phyloP scores from a whole-genome alignment of 2,329 filamentous ascomycete genomes.

The Exserohilum turcica region DNA sequence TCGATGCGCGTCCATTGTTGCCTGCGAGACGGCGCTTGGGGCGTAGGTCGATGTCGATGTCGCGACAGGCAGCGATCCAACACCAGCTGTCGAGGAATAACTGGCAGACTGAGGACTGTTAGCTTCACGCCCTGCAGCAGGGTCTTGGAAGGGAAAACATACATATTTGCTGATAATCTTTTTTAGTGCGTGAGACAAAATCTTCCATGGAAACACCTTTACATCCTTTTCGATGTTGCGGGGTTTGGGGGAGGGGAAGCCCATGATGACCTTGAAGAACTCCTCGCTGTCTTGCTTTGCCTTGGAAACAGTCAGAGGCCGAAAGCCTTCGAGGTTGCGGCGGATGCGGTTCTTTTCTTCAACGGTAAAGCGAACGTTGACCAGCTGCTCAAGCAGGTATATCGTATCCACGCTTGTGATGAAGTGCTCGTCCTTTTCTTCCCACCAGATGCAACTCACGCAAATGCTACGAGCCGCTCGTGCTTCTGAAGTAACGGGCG shows the following conservation, averaged over 20 bases:
- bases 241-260: conserved; percentile 90
- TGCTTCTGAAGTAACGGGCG: conserved; percentile 77
- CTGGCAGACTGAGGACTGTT: conserved; percentile 63
- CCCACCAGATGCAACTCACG: conserved; percentile 98
- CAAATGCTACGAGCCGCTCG: conserved; percentile 84
- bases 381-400: conserved; percentile 87
- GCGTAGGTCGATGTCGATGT: conserved; percentile 40
- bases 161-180: conserved; percentile 99
- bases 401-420: conserved; percentile 98
- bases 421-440: conserved; percentile 85
- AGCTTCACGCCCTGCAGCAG: conserved; percentile 39
- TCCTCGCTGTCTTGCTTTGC: conserved; percentile 89
- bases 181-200: conserved; percentile 82
- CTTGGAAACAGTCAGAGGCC: conserved; percentile 91
- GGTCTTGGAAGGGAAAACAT: conserved; percentile 45
- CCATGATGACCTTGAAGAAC: conserved; percentile 99
- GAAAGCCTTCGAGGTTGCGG: conserved; percentile 92
- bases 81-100: conserved; percentile 68
- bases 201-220: conserved; percentile 97
- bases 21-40: conserved; percentile 54
- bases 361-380: conserved; percentile 85
- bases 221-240: conserved; percentile 99
- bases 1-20: conserved; percentile 54
- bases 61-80: conserved; percentile 50
- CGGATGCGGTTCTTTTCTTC: conserved; percentile 99